phyloP scores from a whole-genome alignment of 352 stramenopile genomes.

The Phytophthora melonis region DNA sequence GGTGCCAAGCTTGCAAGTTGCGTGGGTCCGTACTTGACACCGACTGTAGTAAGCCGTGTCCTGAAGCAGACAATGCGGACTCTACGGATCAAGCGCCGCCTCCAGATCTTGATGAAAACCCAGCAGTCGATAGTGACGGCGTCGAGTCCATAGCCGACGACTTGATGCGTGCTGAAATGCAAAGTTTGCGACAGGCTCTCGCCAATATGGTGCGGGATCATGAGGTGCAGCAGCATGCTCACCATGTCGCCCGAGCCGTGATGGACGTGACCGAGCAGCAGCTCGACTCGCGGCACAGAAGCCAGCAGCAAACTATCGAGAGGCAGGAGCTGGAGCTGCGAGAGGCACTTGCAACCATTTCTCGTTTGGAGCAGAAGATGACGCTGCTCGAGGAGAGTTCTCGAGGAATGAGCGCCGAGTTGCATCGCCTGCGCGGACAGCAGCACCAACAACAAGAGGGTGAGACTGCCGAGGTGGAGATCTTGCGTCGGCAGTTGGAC shows the following conservation, averaged over 20 bases:
- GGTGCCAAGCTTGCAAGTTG: constrained; percentile 25
- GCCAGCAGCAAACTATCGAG: constrained; percentile 46
- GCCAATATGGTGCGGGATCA: constrained; percentile 50
- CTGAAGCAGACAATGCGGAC: not conserved
- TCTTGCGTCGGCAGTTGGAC: constrained; percentile 56
- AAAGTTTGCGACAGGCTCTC: constrained; percentile 50
- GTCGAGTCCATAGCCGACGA: constrained; percentile 38
- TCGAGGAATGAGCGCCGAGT: constrained; percentile 25
- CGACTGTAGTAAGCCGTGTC: not conserved
- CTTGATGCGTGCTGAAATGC: constrained; percentile 63
- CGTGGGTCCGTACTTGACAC: constrained; percentile 1
- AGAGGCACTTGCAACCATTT: constrained; percentile 28
- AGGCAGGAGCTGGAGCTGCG: constrained; percentile 44
- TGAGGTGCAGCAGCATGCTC: constrained; percentile 43
- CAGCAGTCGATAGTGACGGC: not conserved
- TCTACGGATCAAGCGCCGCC: not conserved
- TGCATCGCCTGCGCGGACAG: constrained; percentile 26
- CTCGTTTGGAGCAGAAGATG: constrained; percentile 37
- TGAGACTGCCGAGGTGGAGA: constrained; percentile 63
- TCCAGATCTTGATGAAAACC: constrained; percentile 1
- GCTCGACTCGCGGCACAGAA: constrained; percentile 34
- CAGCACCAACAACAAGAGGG: constrained; percentile 31
- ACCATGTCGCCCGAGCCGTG: constrained; percentile 28
- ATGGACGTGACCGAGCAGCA: constrained; percentile 35
- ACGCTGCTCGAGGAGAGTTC: constrained; percentile 34